Evolutionary conservation across 164 flowering plant genomes (phyloP).

Genomic region (Dillenia suffruticosa): DNA sequence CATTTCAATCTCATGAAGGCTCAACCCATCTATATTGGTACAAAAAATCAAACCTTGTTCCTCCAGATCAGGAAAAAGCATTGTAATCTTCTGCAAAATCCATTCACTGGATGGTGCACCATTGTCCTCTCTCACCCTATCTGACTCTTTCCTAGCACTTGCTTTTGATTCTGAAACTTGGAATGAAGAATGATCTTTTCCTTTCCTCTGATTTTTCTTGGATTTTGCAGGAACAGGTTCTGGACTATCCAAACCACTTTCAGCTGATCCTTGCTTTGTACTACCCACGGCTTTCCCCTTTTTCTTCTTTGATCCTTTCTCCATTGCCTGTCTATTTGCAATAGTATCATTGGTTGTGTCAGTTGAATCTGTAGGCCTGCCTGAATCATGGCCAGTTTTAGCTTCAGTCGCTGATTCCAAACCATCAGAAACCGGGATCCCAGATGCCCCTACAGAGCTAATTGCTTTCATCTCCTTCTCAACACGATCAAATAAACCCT

Average conservation of each 20-base stretch:
- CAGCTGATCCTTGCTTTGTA: constrained; percentile 37
- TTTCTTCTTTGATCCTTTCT: constrained; percentile 79
- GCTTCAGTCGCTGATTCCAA: constrained; percentile 27
- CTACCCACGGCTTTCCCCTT: constrained; percentile 61
- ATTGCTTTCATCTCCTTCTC: constrained; percentile 60
- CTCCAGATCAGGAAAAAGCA: constrained; percentile 70
- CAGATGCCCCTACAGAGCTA: constrained; percentile 28
- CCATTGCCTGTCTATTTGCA: constrained; percentile 37
- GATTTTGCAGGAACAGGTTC: constrained; percentile 54
- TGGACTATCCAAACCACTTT: constrained; percentile 39
- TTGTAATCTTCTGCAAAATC: constrained; percentile 54
- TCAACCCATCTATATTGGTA: background rate
- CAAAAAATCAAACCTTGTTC: constrained; percentile 55
- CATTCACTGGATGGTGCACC: constrained; percentile 67
- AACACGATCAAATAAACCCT: constrained; percentile 64
- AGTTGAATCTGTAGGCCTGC: constrained; percentile 26
- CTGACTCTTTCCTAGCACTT: constrained; percentile 42
- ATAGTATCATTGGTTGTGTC: constrained; percentile 43
- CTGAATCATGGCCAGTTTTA: constrained; percentile 38
- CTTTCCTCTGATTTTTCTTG: constrained; percentile 75
- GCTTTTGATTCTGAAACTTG: constrained; percentile 53
- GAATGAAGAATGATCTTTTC: constrained; percentile 43
- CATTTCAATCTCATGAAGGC: no score
- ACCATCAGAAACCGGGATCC: constrained; percentile 21
- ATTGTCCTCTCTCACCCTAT: constrained; percentile 39